Conservation (phyloP, 2,329 filamentous ascomycete species). For the Fusarium nodosum region DNA sequence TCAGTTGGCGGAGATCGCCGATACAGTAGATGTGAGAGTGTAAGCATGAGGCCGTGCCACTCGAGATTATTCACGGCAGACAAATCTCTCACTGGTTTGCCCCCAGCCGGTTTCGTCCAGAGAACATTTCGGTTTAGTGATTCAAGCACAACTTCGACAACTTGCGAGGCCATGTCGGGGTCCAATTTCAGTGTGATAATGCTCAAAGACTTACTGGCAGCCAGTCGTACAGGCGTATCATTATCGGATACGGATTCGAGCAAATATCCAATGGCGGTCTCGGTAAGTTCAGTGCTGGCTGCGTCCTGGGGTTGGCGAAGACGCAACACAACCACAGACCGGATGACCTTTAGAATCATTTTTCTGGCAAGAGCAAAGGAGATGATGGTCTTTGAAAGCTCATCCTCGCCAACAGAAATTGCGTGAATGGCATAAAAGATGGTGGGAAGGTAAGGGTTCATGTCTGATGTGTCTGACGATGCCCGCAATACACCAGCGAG, state of each 20-base stretch:
- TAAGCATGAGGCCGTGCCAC: conserved; percentile 94
- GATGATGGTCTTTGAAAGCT: conserved; percentile 67
- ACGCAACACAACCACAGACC: conserved; percentile 77
- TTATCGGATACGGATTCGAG: conserved; percentile 85
- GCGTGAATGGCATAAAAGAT: conserved; percentile 76
- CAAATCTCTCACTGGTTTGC: conserved; percentile 68
- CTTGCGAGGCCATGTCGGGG: conserved; percentile 83
- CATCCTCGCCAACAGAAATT: conserved; percentile 66
- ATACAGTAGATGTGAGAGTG: conserved; percentile 88
- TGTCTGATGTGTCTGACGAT: conserved; percentile 79
- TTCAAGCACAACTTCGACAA: conserved; percentile 88
- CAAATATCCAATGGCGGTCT: conserved; percentile 85
- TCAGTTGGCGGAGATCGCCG: conserved; percentile 80
- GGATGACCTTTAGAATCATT: conserved; percentile 85
- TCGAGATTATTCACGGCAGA: conserved; percentile 82
- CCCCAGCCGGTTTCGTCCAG: conserved; percentile 60
- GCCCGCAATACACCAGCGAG: conserved; percentile 78
- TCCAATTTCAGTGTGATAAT: conserved; percentile 86
- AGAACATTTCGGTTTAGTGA: conserved; percentile 72
- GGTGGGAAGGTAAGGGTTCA: conserved; percentile 73
- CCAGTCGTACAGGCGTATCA: conserved; percentile 90
- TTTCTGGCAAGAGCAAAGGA: conserved; percentile 86
- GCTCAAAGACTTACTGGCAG: conserved; percentile 92
- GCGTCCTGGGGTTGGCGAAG: conserved; percentile 65
- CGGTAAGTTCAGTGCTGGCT: conserved; percentile 70